Percentiles rank a stretch among this genome's conserved stretches.
These are phyloP conservation scores for Trametes punicea DNA, from an alignment of 768 basidiomycete species.

Conservation along the genomic window DNA sequence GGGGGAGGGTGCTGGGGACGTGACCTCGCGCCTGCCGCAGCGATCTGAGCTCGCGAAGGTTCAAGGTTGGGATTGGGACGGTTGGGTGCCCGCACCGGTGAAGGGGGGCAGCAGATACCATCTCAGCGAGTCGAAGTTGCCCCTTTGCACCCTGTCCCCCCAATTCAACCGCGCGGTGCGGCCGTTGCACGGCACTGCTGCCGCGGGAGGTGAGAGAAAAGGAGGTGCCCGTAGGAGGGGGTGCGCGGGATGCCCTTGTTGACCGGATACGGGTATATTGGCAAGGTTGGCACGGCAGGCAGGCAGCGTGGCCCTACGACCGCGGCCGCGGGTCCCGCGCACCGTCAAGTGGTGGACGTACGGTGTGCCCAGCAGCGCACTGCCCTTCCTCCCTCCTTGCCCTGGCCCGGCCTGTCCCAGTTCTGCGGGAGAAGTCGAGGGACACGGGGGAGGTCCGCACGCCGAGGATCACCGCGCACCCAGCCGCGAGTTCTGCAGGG, in stretches of 20 bases:
- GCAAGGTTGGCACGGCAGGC: not conserved
- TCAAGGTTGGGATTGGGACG: constrained; percentile 3
- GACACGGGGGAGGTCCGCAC: not conserved
- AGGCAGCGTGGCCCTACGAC: not conserved
- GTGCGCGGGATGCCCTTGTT: constrained; percentile 6
- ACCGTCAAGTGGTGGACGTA: not conserved
- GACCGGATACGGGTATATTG: constrained; percentile 9
- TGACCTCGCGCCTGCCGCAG: not conserved
- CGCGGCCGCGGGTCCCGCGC: not conserved
- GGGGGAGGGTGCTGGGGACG: not conserved
- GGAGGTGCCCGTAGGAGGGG: not conserved
- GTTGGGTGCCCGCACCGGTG: not conserved
- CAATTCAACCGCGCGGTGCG: constrained; percentile 1
- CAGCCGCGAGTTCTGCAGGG: not conserved
- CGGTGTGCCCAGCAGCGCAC: not conserved
- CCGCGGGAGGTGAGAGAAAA: not conserved
- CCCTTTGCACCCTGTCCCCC: too few species aligned
- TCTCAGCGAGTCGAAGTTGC: not conserved
- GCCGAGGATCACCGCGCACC: constrained; percentile 2
- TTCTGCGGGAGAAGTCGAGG: not conserved
- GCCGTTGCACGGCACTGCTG: constrained; percentile 5
- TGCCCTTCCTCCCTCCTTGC: too few species aligned
- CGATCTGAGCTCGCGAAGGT: constrained; percentile 10
- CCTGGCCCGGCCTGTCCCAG: too few species aligned
- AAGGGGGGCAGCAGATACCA: constrained; percentile 1